Evolutionary conservation across 108 stramenopile genomes (phyloP).

Genomic region (Nannochloropsis oceanica): DNA sequence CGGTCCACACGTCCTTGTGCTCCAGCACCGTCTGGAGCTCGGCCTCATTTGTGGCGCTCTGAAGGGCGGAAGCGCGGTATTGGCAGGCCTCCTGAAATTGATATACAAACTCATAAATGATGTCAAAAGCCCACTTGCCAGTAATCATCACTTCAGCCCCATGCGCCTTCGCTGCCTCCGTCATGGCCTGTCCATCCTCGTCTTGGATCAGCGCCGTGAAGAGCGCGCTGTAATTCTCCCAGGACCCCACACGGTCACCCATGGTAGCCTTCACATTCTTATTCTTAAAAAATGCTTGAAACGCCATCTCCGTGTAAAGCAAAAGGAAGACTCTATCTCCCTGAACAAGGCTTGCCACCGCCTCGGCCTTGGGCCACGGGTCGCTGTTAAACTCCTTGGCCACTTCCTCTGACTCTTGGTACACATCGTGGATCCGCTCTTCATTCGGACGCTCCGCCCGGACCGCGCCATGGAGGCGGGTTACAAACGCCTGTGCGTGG

Average conservation of each 20-base stretch:
- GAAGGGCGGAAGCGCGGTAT: conserved; percentile 32
- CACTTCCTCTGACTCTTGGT: conserved; percentile 8
- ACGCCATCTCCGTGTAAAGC: conserved; percentile 5
- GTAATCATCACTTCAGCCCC: conserved; percentile 51
- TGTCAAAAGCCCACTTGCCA: conserved; percentile 92
- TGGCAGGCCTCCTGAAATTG: conserved; percentile 96
- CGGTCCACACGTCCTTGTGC: conserved; percentile 75
- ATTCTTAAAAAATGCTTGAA: background rate
- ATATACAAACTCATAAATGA: conserved; percentile 96
- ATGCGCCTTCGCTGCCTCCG: background rate
- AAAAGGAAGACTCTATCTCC: background rate
- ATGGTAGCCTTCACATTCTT: background rate
- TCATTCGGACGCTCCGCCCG: background rate
- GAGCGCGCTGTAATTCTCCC: conserved; percentile 2
- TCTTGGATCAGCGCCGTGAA: background rate
- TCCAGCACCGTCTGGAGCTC: conserved; percentile 24
- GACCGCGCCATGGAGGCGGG: background rate
- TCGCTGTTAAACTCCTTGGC: conserved; percentile 5
- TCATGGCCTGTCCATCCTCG: background rate
- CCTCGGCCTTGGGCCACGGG: conserved; percentile 10
- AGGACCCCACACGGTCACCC: conserved; percentile 7
- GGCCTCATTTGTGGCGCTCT: background rate
- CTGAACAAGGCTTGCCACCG: background rate
- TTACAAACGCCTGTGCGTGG: background rate
- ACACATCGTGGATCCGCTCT: background rate